Evolutionary conservation across 2,329 filamentous ascomycete species (phyloP).

Genomic region (Pseudocercospora fuligena): DNA sequence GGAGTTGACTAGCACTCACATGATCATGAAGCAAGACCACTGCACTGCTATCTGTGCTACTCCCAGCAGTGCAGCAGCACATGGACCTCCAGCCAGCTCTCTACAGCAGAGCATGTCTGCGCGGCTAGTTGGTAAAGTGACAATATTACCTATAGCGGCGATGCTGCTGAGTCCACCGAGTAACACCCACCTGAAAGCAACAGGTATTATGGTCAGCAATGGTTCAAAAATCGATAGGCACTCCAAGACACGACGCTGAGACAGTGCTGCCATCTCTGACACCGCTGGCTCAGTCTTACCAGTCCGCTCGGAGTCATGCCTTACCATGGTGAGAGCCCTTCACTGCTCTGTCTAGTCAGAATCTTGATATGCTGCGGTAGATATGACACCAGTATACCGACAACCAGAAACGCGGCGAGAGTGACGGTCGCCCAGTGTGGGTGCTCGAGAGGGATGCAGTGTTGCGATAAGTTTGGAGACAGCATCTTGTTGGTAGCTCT

Average conservation of each 20-base stretch:
- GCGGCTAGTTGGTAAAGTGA: constrained; percentile 81
- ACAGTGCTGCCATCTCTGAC: no score
- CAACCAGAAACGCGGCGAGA: constrained; percentile 65
- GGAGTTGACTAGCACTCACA: constrained; percentile 62
- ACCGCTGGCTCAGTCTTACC: no score
- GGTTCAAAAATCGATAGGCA: no score
- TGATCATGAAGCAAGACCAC: constrained; percentile 88
- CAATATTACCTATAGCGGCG: constrained; percentile 87
- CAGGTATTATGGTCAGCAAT: no score
- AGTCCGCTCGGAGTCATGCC: no score
- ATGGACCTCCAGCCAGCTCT: constrained; percentile 79
- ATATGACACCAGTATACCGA: constrained; percentile 91
- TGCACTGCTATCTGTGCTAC: constrained; percentile 90
- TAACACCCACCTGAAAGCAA: no score
- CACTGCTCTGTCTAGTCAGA: constrained; percentile 80
- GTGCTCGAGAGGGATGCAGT: constrained; percentile 36
- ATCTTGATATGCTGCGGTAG: constrained; percentile 94
- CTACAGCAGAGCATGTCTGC: constrained; percentile 85
- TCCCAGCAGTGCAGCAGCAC: constrained; percentile 81
- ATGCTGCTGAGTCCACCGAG: constrained; percentile 88
- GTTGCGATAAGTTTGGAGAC: constrained; percentile 20
- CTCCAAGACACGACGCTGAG: no score
- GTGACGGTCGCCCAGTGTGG: constrained; percentile 35
- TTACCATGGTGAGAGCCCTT: constrained; percentile 93
- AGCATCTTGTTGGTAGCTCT: constrained; percentile 15